A percentile compares a stretch with the other conserved stretches of the same genome.
Conservation (phyloP, 2,329 filamentous ascomycete genomes). For the Sphaerostilbella broomeana region DNA sequence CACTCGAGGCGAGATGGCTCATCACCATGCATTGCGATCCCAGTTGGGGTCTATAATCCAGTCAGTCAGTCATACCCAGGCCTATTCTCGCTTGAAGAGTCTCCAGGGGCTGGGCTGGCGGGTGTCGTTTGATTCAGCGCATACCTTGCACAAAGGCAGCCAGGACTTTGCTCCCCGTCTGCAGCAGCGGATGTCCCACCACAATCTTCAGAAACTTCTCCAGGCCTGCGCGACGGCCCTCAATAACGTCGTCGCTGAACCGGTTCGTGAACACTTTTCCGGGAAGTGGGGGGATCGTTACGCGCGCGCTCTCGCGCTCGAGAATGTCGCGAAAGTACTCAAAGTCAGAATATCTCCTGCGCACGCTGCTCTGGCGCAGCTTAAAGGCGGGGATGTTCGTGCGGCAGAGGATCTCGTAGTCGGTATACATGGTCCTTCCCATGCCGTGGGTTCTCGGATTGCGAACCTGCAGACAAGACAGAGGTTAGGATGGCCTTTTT, state of each 20-base stretch:
- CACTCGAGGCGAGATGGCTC: neutral
- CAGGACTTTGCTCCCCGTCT: conserved; percentile 95
- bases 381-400: conserved; percentile 99
- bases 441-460: conserved; percentile 93
- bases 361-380: conserved; percentile 79
- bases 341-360: conserved; percentile 93
- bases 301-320: conserved; percentile 87
- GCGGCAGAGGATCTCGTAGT: conserved; percentile 95
- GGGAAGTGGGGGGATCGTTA: conserved; percentile 90
- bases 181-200: conserved; percentile 88
- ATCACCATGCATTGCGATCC: conserved; percentile 84
- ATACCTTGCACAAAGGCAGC: conserved; percentile 93
- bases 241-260: conserved; percentile 97
- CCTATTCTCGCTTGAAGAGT: neutral
- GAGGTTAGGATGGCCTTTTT: too few species aligned
- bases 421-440: conserved; percentile 94
- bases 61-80: conserved; percentile 3
- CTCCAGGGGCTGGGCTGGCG: neutral
- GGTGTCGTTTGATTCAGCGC: conserved; percentile 10
- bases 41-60: conserved; percentile 64
- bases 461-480: conserved; percentile 67
- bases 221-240: conserved; percentile 81
- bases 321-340: conserved; percentile 98
- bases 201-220: conserved; percentile 97
- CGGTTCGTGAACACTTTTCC: conserved; percentile 98